These are phyloP conservation scores for Narthecium ossifragum DNA, from an alignment of 106 monocot genomes.

Conservation along the genomic window DNA sequence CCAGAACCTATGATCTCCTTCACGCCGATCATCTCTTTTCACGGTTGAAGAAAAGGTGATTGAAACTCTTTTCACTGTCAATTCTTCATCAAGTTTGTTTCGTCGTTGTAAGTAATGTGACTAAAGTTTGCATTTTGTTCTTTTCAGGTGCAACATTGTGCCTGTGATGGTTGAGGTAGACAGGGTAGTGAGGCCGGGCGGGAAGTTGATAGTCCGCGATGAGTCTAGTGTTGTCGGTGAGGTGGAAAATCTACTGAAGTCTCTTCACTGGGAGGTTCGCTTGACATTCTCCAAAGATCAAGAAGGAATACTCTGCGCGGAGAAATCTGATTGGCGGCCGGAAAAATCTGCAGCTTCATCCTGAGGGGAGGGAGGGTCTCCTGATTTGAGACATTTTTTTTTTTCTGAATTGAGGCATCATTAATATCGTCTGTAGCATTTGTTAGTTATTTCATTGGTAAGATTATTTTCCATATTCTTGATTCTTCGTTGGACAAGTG, in stretches of 20 bases:
- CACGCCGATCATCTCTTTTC: conserved; percentile 70
- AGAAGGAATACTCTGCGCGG: conserved; percentile 65
- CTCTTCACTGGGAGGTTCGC: conserved; percentile 73
- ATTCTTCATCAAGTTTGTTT: not conserved
- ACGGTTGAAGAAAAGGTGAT: conserved; percentile 64
- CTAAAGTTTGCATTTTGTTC: not conserved
- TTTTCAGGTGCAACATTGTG: conserved; percentile 65
- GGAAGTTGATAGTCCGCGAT: conserved; percentile 73
- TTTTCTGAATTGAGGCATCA: not conserved
- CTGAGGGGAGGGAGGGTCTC: too few species aligned
- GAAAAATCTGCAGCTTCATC: conserved; percentile 21
- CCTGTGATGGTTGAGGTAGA: conserved; percentile 80
- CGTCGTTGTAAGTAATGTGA: too few species aligned
- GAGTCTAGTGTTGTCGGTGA: conserved; percentile 40
- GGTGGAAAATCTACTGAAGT: conserved; percentile 62
- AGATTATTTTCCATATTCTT: not conserved
- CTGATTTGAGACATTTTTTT: too few species aligned
- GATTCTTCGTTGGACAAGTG: not conserved
- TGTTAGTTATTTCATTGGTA: not conserved
- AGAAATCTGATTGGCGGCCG: conserved; percentile 83
- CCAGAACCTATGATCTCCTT: conserved; percentile 62
- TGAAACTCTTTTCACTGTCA: not conserved
- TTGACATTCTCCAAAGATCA: conserved; percentile 45
- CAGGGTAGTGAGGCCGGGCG: conserved; percentile 77
- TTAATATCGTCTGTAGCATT: not conserved